phyloP scores from a whole-genome alignment of 768 basidiomycete genomes.

The Podaxis pistillaris region DNA sequence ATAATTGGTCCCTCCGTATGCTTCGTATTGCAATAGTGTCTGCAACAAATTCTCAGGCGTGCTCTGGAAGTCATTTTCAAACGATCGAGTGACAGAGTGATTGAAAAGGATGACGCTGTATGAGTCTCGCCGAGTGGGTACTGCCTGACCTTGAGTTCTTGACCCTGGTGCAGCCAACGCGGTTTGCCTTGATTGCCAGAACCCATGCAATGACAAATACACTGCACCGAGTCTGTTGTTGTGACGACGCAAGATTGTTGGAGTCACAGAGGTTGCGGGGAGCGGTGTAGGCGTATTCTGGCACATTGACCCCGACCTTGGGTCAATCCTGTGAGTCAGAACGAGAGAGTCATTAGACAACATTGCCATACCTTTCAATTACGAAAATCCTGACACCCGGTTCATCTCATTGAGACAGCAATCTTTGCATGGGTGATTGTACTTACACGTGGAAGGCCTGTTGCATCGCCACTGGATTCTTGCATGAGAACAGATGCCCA shows the following conservation, averaged over 20 bases:
- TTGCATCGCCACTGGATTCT: slow-evolving; percentile 49
- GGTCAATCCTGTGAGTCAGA: slow-evolving; percentile 4
- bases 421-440: background rate
- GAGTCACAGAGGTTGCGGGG: slow-evolving; percentile 31
- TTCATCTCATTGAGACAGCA: background rate
- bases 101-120: slow-evolving; percentile 56
- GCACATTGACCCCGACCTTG: slow-evolving; percentile 53
- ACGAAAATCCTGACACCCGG: slow-evolving; percentile 34
- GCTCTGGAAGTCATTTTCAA: slow-evolving; percentile 47
- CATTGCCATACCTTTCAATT: slow-evolving; percentile 40
- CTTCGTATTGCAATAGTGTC: slow-evolving; percentile 28
- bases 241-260: slow-evolving; percentile 18
- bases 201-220: slow-evolving; percentile 50
- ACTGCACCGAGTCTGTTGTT: slow-evolving; percentile 60
- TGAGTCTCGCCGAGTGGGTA: slow-evolving; percentile 41
- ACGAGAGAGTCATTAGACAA: background rate
- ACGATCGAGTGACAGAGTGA: slow-evolving; percentile 14
- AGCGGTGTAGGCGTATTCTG: slow-evolving; percentile 42
- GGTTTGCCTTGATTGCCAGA: slow-evolving; percentile 53
- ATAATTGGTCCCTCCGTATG: slow-evolving; percentile 43
- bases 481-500: slow-evolving; percentile 54
- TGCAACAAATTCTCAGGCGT: slow-evolving; percentile 44
- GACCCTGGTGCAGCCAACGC: slow-evolving; percentile 26
- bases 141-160: slow-evolving; percentile 11
- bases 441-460: slow-evolving; percentile 63